Conservation (phyloP, 768 basidiomycete species). For the Leccinum ochraceum region DNA sequence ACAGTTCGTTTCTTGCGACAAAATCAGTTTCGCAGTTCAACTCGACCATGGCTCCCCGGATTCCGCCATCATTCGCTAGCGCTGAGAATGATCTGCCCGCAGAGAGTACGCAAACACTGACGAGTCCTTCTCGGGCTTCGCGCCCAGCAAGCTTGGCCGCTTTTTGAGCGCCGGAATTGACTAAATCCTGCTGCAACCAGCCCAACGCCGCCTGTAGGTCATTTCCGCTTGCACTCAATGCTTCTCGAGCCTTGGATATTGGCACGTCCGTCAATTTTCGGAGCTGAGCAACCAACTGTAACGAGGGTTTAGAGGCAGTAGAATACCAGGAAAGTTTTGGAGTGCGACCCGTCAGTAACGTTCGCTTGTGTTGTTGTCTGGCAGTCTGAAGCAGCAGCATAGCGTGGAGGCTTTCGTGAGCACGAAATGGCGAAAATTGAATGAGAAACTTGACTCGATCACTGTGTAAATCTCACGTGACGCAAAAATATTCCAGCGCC, state of each 20-base stretch:
- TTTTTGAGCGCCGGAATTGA: slow-evolving; percentile 69
- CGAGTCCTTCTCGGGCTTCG: slow-evolving; percentile 72
- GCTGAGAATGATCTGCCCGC: slow-evolving; percentile 48
- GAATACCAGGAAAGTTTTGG: slow-evolving; percentile 45
- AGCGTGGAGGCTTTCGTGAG: background rate
- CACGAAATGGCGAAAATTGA: background rate
- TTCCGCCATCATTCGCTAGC: slow-evolving; percentile 40
- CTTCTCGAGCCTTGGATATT: slow-evolving; percentile 86
- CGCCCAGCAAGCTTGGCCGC: slow-evolving; percentile 84
- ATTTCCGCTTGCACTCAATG: slow-evolving; percentile 72
- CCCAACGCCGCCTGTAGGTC: slow-evolving; percentile 70
- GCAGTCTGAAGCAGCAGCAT: slow-evolving; percentile 20
- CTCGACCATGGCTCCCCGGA: slow-evolving; percentile 87
- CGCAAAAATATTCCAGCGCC: background rate
- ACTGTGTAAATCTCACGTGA: slow-evolving; percentile 23
- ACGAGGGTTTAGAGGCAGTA: slow-evolving; percentile 56
- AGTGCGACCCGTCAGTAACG: background rate
- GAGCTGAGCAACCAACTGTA: slow-evolving; percentile 83
- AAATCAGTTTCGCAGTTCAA: slow-evolving; percentile 98
- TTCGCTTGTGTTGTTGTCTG: slow-evolving; percentile 5
- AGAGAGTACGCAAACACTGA: slow-evolving; percentile 76
- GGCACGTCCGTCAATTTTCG: slow-evolving; percentile 82
- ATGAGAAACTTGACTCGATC: background rate
- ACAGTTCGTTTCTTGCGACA: slow-evolving; percentile 84
- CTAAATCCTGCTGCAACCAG: slow-evolving; percentile 81